Evolutionary conservation across 257 asterid species (phyloP).

Genomic region (Dorcoceras hygrometricum): DNA sequence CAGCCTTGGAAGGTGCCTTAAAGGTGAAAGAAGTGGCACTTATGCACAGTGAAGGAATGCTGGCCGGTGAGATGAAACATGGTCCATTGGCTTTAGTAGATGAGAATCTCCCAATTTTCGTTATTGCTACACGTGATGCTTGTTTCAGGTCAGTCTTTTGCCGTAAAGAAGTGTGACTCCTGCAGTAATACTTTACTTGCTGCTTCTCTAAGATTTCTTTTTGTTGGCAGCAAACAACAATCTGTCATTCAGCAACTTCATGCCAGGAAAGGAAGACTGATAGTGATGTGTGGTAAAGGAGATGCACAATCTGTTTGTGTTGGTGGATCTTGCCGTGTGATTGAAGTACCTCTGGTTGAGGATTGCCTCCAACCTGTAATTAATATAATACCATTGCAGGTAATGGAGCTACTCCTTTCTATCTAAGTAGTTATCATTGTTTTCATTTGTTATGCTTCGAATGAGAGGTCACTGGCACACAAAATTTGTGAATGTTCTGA

Average conservation of each 20-base stretch:
- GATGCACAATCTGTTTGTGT: conserved; percentile 73
- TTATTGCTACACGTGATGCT: conserved; percentile 88
- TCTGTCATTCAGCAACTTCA: conserved; percentile 98
- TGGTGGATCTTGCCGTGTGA: conserved; percentile 83
- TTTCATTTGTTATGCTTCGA: too few relatives aligned
- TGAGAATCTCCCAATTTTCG: conserved; percentile 86
- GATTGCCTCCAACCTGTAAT: conserved; percentile 96
- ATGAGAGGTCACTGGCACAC: too few relatives aligned
- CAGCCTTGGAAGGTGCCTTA: conserved; percentile 95
- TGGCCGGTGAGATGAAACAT: conserved; percentile 99
- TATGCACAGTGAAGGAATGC: conserved; percentile 99
- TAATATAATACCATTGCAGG: conserved; percentile 94
- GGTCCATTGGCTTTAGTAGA: conserved; percentile 98
- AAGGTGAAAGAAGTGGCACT: conserved; percentile 98
- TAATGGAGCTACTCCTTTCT: conserved; percentile 19
- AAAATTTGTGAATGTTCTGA: too few relatives aligned
- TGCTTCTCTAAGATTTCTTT: conserved; percentile 15
- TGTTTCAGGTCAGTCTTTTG: conserved; percentile 72
- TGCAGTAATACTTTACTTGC: too few relatives aligned
- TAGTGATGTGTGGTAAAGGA: conserved; percentile 89
- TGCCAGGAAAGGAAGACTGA: conserved; percentile 93
- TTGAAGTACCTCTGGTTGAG: conserved; percentile 87
- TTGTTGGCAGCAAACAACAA: conserved; percentile 76
- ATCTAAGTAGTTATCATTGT: too few relatives aligned
- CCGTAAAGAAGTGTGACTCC: not conserved